Percentiles rank a stretch among this genome's conserved stretches.
phyloP scores from a whole-genome alignment of 169 alveolate species.

The Besnoitia besnoiti region DNA sequence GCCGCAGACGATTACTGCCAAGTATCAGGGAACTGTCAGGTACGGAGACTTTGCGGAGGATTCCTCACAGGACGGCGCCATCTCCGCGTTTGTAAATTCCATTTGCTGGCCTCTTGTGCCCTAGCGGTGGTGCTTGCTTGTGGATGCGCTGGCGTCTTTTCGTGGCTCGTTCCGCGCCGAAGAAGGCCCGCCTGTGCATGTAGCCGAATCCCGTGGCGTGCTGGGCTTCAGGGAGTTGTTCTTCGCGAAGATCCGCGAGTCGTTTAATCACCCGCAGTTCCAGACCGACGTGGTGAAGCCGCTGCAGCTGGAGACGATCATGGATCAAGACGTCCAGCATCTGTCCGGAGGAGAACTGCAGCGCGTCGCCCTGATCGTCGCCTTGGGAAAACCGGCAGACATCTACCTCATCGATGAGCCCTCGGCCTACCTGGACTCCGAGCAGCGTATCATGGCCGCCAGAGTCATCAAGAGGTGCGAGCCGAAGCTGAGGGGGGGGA shows the following conservation, averaged over 20 bases:
- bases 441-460: slow-evolving; percentile 98
- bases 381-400: slow-evolving; percentile 98
- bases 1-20: slow-evolving; percentile 98
- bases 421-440: slow-evolving; percentile 99
- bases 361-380: slow-evolving; percentile 97
- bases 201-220: not conserved
- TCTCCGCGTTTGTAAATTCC: not conserved
- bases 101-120: not conserved
- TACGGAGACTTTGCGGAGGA: too few relatives aligned
- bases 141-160: not conserved
- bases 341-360: slow-evolving; percentile 97
- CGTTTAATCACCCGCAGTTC: slow-evolving; percentile 93
- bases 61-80: not conserved
- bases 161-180: not conserved
- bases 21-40: slow-evolving; percentile 96
- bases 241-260: slow-evolving; percentile 90
- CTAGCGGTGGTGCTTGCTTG: not conserved
- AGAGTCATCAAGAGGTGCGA: slow-evolving; percentile 94
- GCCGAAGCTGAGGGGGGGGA: not conserved
- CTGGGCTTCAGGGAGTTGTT: slow-evolving; percentile 80
- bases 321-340: slow-evolving; percentile 95
- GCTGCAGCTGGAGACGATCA: slow-evolving; percentile 87
- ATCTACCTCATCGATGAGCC: slow-evolving; percentile 99
- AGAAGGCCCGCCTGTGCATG: not conserved
- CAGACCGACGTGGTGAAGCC: slow-evolving; percentile 97